Evolutionary conservation across 495 filamentous ascomycete genomes (phyloP).

Genomic region (Aspergillus coremiiformis): DNA sequence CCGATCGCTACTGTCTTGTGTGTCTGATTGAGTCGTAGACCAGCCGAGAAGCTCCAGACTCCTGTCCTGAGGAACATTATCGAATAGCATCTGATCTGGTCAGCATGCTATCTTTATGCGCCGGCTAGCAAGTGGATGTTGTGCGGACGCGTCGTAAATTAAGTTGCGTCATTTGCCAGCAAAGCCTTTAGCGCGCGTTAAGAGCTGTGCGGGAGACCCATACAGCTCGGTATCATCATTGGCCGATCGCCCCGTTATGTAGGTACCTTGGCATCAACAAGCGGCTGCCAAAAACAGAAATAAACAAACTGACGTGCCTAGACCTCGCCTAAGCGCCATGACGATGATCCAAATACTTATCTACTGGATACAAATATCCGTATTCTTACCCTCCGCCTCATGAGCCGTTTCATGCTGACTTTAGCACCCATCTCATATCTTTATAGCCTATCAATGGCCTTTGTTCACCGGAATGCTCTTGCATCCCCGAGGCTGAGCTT

Average conservation of each 20-base stretch:
- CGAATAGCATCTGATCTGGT: slow-evolving; percentile 5
- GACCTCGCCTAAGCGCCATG: no score
- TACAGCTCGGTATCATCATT: neutral
- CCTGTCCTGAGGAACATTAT: slow-evolving; percentile 6
- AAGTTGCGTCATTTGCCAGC: slow-evolving; percentile 8
- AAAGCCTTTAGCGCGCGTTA: slow-evolving; percentile 7
- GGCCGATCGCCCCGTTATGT: neutral
- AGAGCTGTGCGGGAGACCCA: slow-evolving; percentile 5
- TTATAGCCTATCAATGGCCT: no score
- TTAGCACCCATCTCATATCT: no score
- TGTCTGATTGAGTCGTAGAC: slow-evolving; percentile 6
- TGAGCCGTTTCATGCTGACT: no score
- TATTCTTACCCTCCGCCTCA: no score
- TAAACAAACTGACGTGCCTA: no score
- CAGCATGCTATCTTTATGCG: slow-evolving; percentile 6
- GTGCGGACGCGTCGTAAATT: slow-evolving; percentile 4
- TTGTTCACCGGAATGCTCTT: no score
- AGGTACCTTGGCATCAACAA: no score
- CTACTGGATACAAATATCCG: no score
- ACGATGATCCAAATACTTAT: no score
- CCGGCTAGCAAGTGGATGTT: slow-evolving; percentile 6
- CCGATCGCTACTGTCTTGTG: slow-evolving; percentile 5
- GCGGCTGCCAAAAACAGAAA: no score
- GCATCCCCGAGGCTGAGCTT: no score
- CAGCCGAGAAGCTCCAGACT: slow-evolving; percentile 6